Base-by-base conservation (phyloP, 306 rosid genomes). In the Castanea crenata region DNA sequence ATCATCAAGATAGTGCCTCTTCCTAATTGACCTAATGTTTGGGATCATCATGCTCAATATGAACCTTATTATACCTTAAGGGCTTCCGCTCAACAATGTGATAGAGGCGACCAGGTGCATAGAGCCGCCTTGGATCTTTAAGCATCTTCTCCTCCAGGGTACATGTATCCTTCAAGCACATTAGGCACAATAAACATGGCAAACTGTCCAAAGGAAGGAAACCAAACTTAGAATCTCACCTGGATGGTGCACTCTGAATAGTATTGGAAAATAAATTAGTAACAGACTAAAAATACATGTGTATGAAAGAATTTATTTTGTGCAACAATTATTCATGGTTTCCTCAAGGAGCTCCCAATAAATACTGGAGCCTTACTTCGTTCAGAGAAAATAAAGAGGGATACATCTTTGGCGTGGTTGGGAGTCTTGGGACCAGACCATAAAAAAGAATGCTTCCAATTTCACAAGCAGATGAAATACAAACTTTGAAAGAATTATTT, bases 41-140 rank as follows among this genome's bases (percentile, higher is more conserved):
- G 62, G 64, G 14, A 6, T 21, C 12, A 29, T 55, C 6, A 15
- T 21, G 54, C 72, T 67, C 79, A 72, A 75, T 79, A 73, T 63
- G 75, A 64, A 74, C 74, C 74, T 58, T 62, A 73, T 46, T 76
- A 71, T 82, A 95, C 99, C 97, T 95, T 85, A 92, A 91, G 75
- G 98, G 98, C 83, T 89, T 95, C 46, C 99, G 87, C 84, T 92
- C 98, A 61, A 95, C 98, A 69, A 95, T 92, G 83, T 95, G 99
- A 84, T 95, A 95, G 55, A 95, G 98, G 71, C 99, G 96, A 76
- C 99, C 98, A 46, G 97, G 98, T 58, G 98, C 99, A 58, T 95
- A 92, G 51, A 93, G 89, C 73, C 99, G 90, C 83, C 96, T 89
- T 55, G 98, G 99, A 88, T 95, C 98, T 73, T 88, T 90, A 64